A percentile compares a stretch with the other conserved stretches of the same genome.
Conservation (phyloP, 805 yeast species). For the Candida morakotiae region DNA sequence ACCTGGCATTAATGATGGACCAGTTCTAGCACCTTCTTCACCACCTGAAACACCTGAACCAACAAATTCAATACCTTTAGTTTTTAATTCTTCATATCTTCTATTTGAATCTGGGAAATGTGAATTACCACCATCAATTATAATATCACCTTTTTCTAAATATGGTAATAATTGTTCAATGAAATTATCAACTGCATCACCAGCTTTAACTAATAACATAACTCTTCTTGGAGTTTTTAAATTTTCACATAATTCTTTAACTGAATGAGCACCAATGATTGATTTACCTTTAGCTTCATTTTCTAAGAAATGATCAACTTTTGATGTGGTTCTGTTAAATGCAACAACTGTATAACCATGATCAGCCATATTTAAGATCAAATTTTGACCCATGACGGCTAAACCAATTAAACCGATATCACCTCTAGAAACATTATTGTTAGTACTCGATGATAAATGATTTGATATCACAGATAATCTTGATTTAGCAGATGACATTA, state of each 20-base stretch:
- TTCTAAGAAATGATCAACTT: constrained; percentile 89
- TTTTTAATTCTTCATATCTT: constrained; percentile 84
- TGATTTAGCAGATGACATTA: constrained; percentile 5
- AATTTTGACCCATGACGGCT: constrained; percentile 99
- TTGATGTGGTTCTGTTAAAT: constrained; percentile 94
- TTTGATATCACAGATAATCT: constrained; percentile 4
- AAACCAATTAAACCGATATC: constrained; percentile 98
- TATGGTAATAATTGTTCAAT: constrained; percentile 84
- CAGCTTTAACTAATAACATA: constrained; percentile 93
- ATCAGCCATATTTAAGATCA: constrained; percentile 96
- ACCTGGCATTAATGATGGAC: constrained; percentile 99
- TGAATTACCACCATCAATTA: constrained; percentile 99
- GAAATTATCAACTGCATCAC: constrained; percentile 88
- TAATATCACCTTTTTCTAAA: constrained; percentile 95
- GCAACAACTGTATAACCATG: constrained; percentile 98
- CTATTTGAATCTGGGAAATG: constrained; percentile 99
- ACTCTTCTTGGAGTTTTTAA: constrained; percentile 97
- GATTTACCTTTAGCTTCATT: constrained; percentile 98
- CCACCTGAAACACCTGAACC: constrained; percentile 99
- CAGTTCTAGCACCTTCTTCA: constrained; percentile 99
- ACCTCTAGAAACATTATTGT: constrained; percentile 48
- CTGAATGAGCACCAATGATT: constrained; percentile 91
- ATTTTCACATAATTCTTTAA: constrained; percentile 81
- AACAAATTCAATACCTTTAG: constrained; percentile 84
- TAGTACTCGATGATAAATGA: constrained; percentile 15